A percentile compares a stretch with the other conserved stretches of the same genome.
phyloP scores from a whole-genome alignment of 345 rosid genomes.

The Odontarrhena argentea region DNA sequence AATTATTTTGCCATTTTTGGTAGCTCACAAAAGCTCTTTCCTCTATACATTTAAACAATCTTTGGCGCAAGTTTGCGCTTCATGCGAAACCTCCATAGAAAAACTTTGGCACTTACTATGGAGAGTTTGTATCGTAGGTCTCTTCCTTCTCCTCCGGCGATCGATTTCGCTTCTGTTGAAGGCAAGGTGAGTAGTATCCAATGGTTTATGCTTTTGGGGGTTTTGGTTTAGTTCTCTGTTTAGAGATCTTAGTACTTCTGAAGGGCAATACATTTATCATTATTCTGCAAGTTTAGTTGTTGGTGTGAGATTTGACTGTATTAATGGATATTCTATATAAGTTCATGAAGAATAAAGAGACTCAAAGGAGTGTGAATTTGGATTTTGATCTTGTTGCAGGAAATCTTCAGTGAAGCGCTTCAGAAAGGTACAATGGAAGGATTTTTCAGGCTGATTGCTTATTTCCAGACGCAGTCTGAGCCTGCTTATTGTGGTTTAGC shows the following conservation, averaged over 20 bases:
- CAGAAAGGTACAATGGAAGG: constrained; percentile 94
- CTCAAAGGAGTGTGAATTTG: too few species aligned
- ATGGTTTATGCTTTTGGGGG: background rate
- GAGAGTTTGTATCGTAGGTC: constrained; percentile 66
- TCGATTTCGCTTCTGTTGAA: constrained; percentile 77
- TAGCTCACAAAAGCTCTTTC: background rate
- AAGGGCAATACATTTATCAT: too few species aligned
- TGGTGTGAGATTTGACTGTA: too few species aligned
- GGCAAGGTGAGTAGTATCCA: constrained; percentile 58
- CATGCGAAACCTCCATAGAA: background rate
- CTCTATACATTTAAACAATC: background rate
- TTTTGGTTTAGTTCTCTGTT: background rate
- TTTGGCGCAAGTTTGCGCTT: constrained; percentile 30
- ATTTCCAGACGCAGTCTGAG: constrained; percentile 92
- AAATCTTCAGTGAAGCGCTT: constrained; percentile 79
- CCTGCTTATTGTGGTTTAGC: constrained; percentile 92
- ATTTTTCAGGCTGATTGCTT: constrained; percentile 73
- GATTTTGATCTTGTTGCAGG: constrained; percentile 44
- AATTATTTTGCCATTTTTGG: constrained; percentile 18
- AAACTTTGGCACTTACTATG: constrained; percentile 52
- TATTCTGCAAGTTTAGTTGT: too few species aligned
- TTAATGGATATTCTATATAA: too few species aligned
- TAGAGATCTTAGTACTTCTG: too few species aligned
- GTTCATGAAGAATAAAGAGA: too few species aligned
- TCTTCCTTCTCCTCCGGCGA: constrained; percentile 78